Conservation (phyloP, 2,329 filamentous ascomycete genomes). For the Boeremia exigua region DNA sequence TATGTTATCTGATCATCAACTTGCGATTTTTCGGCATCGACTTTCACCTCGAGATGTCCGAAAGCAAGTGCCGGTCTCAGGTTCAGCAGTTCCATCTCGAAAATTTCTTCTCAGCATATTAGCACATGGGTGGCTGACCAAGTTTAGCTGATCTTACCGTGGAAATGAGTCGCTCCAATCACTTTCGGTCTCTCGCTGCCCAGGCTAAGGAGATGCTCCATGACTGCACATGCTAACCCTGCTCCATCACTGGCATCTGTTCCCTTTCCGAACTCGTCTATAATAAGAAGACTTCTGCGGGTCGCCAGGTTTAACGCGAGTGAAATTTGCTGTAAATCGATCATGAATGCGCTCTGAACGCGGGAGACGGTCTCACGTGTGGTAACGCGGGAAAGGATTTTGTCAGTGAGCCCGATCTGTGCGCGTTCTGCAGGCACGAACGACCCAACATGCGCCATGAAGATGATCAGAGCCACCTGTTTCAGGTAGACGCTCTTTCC, state of each 20-base stretch:
- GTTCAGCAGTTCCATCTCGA: conserved; percentile 66
- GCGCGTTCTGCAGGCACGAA: conserved; percentile 84
- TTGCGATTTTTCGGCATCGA: conserved; percentile 60
- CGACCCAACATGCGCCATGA: conserved; percentile 87
- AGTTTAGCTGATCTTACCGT: conserved; percentile 56
- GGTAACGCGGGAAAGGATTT: conserved; percentile 84
- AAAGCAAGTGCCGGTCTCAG: conserved; percentile 61
- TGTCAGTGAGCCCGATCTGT: conserved; percentile 85
- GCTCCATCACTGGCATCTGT: conserved; percentile 70
- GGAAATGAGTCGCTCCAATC: conserved; percentile 68
- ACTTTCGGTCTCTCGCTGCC: conserved; percentile 62
- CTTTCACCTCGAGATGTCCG: conserved; percentile 73
- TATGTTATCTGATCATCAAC: conserved; percentile 71
- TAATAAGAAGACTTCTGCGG: conserved; percentile 77
- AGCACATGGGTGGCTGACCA: conserved; percentile 53
- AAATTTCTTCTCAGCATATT: conserved; percentile 63
- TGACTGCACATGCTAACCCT: conserved; percentile 66
- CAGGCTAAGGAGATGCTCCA: conserved; percentile 62
- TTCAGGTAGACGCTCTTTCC: conserved; percentile 97
- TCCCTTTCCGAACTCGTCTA: conserved; percentile 88
- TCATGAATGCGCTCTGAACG: conserved; percentile 73
- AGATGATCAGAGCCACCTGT: conserved; percentile 88
- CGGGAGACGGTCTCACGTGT: conserved; percentile 72
- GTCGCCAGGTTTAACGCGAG: conserved; percentile 78
- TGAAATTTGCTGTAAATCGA: conserved; percentile 86